Evolutionary conservation across 805 yeast genomes (phyloP).

Genomic region (Ogataea haglerorum): DNA sequence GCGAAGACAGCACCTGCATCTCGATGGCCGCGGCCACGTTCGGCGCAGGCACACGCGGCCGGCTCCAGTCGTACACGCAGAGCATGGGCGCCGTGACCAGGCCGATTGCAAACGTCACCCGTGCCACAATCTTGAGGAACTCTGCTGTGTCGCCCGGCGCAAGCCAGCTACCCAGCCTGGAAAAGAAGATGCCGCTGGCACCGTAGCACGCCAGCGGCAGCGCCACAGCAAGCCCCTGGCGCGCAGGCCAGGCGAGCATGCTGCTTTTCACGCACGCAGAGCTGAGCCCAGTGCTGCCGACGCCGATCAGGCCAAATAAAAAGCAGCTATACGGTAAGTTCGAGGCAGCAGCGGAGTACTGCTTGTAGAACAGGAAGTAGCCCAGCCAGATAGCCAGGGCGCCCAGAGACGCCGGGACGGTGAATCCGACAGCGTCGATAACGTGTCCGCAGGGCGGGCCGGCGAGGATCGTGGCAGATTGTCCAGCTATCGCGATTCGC

Average conservation of each 20-base stretch:
- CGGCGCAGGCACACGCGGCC: constrained; percentile 16
- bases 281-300: constrained; percentile 65
- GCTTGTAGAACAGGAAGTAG: constrained; percentile 51
- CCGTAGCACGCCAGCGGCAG: constrained; percentile 75
- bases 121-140: constrained; percentile 46
- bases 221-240: constrained; percentile 72
- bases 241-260: constrained; percentile 62
- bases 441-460: constrained; percentile 69
- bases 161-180: constrained; percentile 49
- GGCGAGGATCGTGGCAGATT: constrained; percentile 56
- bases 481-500: constrained; percentile 62
- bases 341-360: constrained; percentile 41
- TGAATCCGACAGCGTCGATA: constrained; percentile 62
- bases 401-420: constrained; percentile 49
- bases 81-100: constrained; percentile 47
- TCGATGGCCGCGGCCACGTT: constrained; percentile 6
- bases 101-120: constrained; percentile 40
- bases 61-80: constrained; percentile 37
- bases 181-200: constrained; percentile 64
- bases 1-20: constrained; percentile 5
- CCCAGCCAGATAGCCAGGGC: constrained; percentile 49
- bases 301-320: constrained; percentile 55
- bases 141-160: constrained; percentile 57
- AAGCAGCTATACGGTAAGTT: constrained; percentile 41
- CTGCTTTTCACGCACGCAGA: constrained; percentile 70